Conservation (phyloP, 2,329 filamentous ascomycete genomes). For the Venturia carpophila region DNA sequence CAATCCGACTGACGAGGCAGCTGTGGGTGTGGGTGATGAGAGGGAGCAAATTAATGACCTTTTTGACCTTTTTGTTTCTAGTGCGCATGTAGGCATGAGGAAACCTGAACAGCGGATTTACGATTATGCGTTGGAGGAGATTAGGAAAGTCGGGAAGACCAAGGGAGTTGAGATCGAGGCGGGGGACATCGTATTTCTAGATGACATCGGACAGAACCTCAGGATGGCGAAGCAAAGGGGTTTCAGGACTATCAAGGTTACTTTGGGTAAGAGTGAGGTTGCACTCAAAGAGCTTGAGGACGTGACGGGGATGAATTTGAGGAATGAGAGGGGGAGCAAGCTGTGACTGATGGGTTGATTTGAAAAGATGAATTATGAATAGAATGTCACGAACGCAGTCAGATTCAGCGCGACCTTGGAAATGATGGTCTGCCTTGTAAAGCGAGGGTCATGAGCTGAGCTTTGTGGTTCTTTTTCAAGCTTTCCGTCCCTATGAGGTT, state of each 20-base stretch:
- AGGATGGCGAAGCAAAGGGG: conserved; percentile 68
- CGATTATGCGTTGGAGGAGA: conserved; percentile 56
- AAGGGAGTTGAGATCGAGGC: conserved; percentile 45
- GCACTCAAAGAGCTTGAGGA: conserved; percentile 76
- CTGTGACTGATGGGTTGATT: neutral
- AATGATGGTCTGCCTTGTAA: too few species aligned
- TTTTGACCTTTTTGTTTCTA: conserved; percentile 85
- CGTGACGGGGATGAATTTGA: conserved; percentile 59
- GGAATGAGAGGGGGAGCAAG: conserved; percentile 32
- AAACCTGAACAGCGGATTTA: conserved; percentile 86
- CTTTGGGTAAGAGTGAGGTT: conserved; percentile 66
- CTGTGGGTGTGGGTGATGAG: conserved; percentile 1
- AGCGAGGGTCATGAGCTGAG: too few species aligned
- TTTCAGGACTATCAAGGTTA: conserved; percentile 77
- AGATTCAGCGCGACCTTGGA: too few species aligned
- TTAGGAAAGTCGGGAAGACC: conserved; percentile 52
- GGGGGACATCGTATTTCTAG: conserved; percentile 73
- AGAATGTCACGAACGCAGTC: too few species aligned
- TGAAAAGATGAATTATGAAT: too few species aligned
- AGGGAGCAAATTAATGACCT: conserved; percentile 49
- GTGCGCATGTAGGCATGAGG: conserved; percentile 75
- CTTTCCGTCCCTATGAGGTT: too few species aligned
- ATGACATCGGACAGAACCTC: conserved; percentile 91
- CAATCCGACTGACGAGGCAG: neutral
- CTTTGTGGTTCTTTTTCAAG: too few species aligned